Evolutionary conservation across 768 basidiomycete species (phyloP).

Genomic region (Boletus rex-veris): DNA sequence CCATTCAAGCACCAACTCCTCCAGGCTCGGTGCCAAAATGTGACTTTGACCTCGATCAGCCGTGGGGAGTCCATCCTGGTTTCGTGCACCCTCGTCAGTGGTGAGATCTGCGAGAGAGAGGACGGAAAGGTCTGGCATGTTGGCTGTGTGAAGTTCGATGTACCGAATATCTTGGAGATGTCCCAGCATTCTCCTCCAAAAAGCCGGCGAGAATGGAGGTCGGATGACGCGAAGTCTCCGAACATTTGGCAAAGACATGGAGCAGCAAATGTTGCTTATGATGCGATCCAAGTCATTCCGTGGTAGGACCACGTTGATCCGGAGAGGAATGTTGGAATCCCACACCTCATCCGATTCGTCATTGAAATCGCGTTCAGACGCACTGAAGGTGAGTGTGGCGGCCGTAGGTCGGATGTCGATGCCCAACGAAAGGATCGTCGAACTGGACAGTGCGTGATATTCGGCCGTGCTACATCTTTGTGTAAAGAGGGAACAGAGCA

Average conservation of each 20-base stretch:
- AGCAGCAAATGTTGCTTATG: background rate
- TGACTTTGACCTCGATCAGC: too few relatives aligned
- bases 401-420: background rate
- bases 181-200: constrained; percentile 5
- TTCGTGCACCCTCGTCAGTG: too few relatives aligned
- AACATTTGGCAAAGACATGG: background rate
- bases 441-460: background rate
- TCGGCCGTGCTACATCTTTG: background rate
- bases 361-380: background rate
- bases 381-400: background rate
- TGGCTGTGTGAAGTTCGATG: background rate
- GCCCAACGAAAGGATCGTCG: background rate
- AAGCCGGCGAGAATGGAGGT: background rate
- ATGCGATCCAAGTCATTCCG: background rate
- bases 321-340: background rate
- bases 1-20: too few relatives aligned
- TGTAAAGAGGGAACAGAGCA: background rate
- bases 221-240: background rate
- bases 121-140: background rate
- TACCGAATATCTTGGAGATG: background rate
- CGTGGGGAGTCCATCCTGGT: too few relatives aligned
- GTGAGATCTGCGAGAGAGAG: background rate
- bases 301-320: background rate
- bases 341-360: background rate
- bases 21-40: too few relatives aligned